A percentile compares a stretch with the other conserved stretches of the same genome.
Evolutionary conservation across 164 flowering plant genomes (phyloP).

Genomic region (Nymphaea thermarum): DNA sequence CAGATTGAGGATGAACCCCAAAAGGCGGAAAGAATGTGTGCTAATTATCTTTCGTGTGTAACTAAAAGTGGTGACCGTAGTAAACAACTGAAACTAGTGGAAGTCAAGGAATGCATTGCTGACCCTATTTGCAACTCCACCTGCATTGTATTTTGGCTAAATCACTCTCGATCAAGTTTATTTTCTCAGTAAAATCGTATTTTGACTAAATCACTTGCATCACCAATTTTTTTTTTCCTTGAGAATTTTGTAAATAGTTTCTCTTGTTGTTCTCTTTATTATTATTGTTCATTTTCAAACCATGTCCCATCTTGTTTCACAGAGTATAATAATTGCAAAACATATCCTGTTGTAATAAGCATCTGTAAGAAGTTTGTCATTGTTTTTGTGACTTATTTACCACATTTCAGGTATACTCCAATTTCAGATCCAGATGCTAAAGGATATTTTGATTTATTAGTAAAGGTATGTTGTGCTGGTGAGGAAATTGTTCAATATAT

Average conservation of each 20-base stretch:
- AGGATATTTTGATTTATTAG: slow-evolving; percentile 84
- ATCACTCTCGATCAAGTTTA: too few species aligned
- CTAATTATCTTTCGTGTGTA: too few species aligned
- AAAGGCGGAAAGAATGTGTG: too few species aligned
- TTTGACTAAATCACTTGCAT: too few species aligned
- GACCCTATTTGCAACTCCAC: too few species aligned
- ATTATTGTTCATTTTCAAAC: background rate
- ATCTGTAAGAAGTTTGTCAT: background rate
- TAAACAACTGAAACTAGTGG: too few species aligned
- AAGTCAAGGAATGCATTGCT: too few species aligned
- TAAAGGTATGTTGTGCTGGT: slow-evolving; percentile 46
- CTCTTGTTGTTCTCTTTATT: background rate
- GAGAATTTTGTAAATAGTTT: background rate
- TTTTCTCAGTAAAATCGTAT: too few species aligned
- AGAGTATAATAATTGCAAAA: background rate
- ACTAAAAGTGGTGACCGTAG: too few species aligned
- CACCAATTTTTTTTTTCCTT: background rate
- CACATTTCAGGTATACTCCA: slow-evolving; percentile 73
- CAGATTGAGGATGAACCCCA: too few species aligned
- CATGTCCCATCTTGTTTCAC: background rate
- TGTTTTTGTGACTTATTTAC: background rate
- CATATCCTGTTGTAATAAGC: background rate
- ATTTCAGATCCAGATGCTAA: slow-evolving; percentile 90
- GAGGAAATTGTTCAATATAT: too few species aligned
- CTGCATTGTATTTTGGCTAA: too few species aligned